Evolutionary conservation across 805 yeast genomes (phyloP), one percentile per base, ranked within the genome.

Genomic region (Metschnikowia bowlesiae): DNA sequence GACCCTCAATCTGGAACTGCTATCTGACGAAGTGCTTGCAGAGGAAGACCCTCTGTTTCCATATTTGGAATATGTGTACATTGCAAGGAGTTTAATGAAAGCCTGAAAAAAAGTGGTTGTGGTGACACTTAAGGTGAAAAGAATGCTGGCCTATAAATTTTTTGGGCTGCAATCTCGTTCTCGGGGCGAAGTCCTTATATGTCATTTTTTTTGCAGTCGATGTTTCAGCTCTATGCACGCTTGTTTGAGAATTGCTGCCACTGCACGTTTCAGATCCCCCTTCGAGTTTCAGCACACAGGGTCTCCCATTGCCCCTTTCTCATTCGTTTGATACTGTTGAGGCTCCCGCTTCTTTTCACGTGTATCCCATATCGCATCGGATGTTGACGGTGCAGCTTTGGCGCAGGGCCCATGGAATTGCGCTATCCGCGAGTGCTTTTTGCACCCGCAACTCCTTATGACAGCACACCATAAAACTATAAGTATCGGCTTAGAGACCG

Each of bases 11-110:
- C 47, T 44, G 41, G 30, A 36, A n/a, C 50, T 39, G 13, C 51
- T 46, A 3, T 49, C 31, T 10, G 51, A 28, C 9, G 49, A 42
- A 34, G 48, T 47, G 37, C 50, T 53, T 2, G 59, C 50, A 5
- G 48, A 32, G 6, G 51, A 49, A 13, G 53, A 48, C 3, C 47
- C 46, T 34, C 47, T 36, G 36, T 44, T 52, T 26, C 57, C 52
- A 32, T 57, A 57, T 37, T 57, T 57, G n/a, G 60, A 56, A 31
- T 57, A 57, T 6, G 56, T 48, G 38, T 57, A 57, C 60, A 55
- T 57, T 29, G 37, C 18, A 35, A 11, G 9, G 30, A 0, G 22
- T 22, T 4, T 22, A 22, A 22, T 22, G 22, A 22, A 22, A 22
- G 22, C 22, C 22, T 22, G 22, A 5, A 22, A 22, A 22, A 4